Base-by-base conservation (phyloP, 441 rosid species). In the Dalechampia spathulata region DNA sequence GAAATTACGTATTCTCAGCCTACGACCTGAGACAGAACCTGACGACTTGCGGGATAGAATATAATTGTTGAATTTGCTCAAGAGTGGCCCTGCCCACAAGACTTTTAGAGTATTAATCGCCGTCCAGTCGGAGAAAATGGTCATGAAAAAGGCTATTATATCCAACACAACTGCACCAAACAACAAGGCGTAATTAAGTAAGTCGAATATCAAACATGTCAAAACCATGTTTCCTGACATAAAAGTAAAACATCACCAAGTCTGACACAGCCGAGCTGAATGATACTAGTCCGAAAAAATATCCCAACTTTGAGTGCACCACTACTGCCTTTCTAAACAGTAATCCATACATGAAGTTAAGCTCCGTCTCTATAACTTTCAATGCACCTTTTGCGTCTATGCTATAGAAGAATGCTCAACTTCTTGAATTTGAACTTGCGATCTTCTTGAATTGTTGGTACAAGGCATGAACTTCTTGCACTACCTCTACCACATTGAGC, bases 381-480 rank as follows among this genome's bases (percentile, higher is more conserved):
- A 43, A 7, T 17, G 47, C 25, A 19, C 20, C 25, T 43, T 19
- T 2, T 17, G 22, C 23, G 5, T 7, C 8, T 19, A 43, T 17
- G 5, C 47, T 43, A 17, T 17, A 0, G 4, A 43, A 43, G 23
- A 17, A 43, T 2, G 10, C 47, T 20, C 13, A 25, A 4, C 13
- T 43, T 25, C 67, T 20, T 30, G 49, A 61, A 52, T 25, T 42
- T 43, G 22, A 61, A 28, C 11, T 20, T 30, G 9, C 52, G 27
- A 26, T 62, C 60, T 4, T 11, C 59, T 74, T 81, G 71, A 74
- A 79, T 44, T 64, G 59, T 2, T 55, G 44, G 61, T 60, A 83
- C 61, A 58, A 75, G 40, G 38, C 37, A 12, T 61, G 55, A 47
- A 82, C 72, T 2, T 54, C 52, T 47, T 67, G 65, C 47, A 78